These are phyloP conservation scores for Aspergillus sp. DNA, from an alignment of 2,329 filamentous ascomycete species.

Conservation along the genomic window DNA sequence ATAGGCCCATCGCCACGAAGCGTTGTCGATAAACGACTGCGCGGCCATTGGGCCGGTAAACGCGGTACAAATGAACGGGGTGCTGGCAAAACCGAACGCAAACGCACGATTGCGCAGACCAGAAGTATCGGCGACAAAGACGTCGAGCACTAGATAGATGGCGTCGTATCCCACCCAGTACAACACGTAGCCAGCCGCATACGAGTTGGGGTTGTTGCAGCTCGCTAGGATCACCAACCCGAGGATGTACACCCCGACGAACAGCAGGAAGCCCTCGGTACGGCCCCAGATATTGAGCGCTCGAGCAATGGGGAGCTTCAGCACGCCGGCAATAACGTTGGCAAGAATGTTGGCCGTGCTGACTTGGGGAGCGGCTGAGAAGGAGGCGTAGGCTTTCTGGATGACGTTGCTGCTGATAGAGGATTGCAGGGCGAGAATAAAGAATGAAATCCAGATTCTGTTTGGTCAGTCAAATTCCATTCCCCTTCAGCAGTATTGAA, in stretches of 20 bases:
- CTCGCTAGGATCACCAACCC: constrained; percentile 55
- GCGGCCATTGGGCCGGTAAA: constrained; percentile 48
- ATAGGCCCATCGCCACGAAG: constrained; percentile 56
- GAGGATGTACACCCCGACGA: constrained; percentile 39
- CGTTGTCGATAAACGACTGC: constrained; percentile 40
- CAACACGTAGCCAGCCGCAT: constrained; percentile 56
- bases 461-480: constrained; percentile 1
- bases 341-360: constrained; percentile 48
- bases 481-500: no score
- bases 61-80: constrained; percentile 55
- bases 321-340: constrained; percentile 48
- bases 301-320: constrained; percentile 56
- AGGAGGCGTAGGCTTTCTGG: constrained; percentile 46
- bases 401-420: constrained; percentile 36
- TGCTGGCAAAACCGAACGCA: constrained; percentile 50
- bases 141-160: constrained; percentile 47
- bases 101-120: constrained; percentile 53
- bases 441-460: constrained; percentile 41
- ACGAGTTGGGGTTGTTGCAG: constrained; percentile 53
- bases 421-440: constrained; percentile 39
- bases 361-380: constrained; percentile 42
- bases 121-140: constrained; percentile 58
- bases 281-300: constrained; percentile 57
- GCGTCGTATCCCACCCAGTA: constrained; percentile 52
- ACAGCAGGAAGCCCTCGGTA: constrained; percentile 49